A percentile compares a stretch with the other conserved stretches of the same genome.
phyloP scores from a whole-genome alignment of 768 basidiomycete genomes.

The Suillus alpinus region DNA sequence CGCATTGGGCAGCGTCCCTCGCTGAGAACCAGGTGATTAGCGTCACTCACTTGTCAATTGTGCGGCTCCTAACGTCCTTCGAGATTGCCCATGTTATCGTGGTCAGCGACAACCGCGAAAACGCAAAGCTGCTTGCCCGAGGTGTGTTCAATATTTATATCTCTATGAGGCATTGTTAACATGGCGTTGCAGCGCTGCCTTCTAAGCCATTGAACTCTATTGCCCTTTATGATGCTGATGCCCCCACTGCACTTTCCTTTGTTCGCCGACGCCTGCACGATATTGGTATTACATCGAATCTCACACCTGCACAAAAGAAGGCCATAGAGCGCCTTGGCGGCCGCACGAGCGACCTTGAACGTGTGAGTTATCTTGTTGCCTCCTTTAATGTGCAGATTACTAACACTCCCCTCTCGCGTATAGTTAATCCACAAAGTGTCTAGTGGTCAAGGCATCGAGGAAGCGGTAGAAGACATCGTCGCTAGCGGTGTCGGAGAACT shows the following conservation, averaged over 20 bases:
- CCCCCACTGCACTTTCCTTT: constrained; percentile 73
- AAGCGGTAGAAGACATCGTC: constrained; percentile 91
- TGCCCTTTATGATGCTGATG: constrained; percentile 82
- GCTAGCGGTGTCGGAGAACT: constrained; percentile 75
- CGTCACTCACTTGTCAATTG: neutral
- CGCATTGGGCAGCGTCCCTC: constrained; percentile 82
- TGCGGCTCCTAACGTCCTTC: neutral
- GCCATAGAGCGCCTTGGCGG: constrained; percentile 82
- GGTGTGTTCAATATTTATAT: constrained; percentile 38
- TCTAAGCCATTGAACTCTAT: constrained; percentile 80
- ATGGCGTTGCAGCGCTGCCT: constrained; percentile 42
- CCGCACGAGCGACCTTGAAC: constrained; percentile 85
- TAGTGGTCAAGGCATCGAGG: constrained; percentile 65
- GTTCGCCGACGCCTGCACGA: constrained; percentile 76
- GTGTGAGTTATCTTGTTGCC: constrained; percentile 43
- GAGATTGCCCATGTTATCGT: constrained; percentile 92
- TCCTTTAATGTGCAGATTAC: neutral
- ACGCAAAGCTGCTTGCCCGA: constrained; percentile 80
- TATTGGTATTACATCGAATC: constrained; percentile 46
- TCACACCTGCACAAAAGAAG: constrained; percentile 53
- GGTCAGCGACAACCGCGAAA: constrained; percentile 85
- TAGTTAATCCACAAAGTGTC: constrained; percentile 86
- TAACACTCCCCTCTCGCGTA: neutral
- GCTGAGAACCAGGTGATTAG: constrained; percentile 69
- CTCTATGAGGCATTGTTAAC: neutral